Percentiles rank a stretch among this genome's conserved stretches.
phyloP scores from a whole-genome alignment of 2,329 filamentous ascomycete species.

The Furcasterigmium furcatum region DNA sequence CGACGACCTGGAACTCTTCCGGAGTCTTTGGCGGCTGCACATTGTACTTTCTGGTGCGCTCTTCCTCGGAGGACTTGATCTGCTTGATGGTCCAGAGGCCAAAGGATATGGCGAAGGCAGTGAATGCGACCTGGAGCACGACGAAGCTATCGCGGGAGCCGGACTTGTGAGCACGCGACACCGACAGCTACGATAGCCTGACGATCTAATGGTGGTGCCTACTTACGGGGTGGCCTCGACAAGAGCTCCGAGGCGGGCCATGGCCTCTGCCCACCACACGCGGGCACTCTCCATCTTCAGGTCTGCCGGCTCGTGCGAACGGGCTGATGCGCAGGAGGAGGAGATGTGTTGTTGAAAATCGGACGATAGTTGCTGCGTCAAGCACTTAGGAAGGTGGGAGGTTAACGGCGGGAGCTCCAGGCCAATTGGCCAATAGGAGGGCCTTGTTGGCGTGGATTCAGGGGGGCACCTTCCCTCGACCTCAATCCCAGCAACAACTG shows the following conservation, averaged over 20 bases:
- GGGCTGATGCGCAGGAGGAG: too few relatives aligned
- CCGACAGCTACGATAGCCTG: neutral
- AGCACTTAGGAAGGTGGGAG: too few relatives aligned
- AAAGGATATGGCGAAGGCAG: constrained; percentile 23
- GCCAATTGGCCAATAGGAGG: too few relatives aligned
- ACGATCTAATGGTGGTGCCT: neutral
- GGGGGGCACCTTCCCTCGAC: too few relatives aligned
- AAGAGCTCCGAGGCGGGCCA: neutral
- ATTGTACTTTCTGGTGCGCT: constrained; percentile 51
- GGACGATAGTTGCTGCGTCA: too few relatives aligned
- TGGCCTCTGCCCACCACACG: constrained; percentile 1
- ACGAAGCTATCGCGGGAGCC: neutral
- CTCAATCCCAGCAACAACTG: too few relatives aligned
- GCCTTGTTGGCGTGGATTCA: too few relatives aligned
- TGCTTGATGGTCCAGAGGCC: constrained; percentile 25
- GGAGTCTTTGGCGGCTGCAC: constrained; percentile 62
- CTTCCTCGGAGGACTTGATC: constrained; percentile 23
- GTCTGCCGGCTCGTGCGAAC: too few relatives aligned
- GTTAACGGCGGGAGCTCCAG: too few relatives aligned
- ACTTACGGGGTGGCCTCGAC: constrained; percentile 1
- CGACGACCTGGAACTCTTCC: constrained; percentile 53
- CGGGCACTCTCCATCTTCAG: neutral
- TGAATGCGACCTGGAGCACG: constrained; percentile 22
- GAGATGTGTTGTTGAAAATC: too few relatives aligned
- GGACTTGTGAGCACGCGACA: too few relatives aligned